Evolutionary conservation across 73 alveolate species (phyloP).

Genomic region (Paramecium caudatum): DNA sequence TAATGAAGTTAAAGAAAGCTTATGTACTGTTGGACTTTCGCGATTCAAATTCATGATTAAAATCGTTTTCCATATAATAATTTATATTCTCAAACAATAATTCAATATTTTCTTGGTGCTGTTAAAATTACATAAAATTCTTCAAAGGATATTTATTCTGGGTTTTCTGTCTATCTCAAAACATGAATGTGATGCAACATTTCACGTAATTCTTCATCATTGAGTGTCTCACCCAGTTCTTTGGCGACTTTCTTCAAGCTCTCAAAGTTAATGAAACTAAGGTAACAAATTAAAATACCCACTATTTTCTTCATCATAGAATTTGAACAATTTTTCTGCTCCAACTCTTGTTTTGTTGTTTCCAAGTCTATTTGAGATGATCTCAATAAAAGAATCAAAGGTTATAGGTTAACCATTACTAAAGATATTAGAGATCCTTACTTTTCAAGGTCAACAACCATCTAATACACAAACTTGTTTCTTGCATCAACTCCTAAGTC

Average conservation of each 20-base stretch:
- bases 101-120: constrained; percentile 72
- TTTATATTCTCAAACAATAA: too few species aligned
- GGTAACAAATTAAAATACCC: constrained; percentile 57
- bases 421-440: neutral
- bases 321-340: constrained; percentile 78
- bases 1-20: constrained; percentile 57
- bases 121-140: constrained; percentile 61
- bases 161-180: constrained; percentile 54
- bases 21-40: neutral
- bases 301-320: constrained; percentile 67
- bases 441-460: constrained; percentile 79
- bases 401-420: constrained; percentile 80
- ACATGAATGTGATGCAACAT: constrained; percentile 65
- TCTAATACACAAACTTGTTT: constrained; percentile 79
- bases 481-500: constrained; percentile 86
- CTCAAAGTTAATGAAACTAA: constrained; percentile 49
- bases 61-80: too few species aligned
- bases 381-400: constrained; percentile 82
- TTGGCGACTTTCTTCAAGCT: constrained; percentile 63
- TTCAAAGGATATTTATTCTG: constrained; percentile 50
- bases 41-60: too few species aligned
- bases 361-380: constrained; percentile 80
- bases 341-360: constrained; percentile 84
- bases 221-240: constrained; percentile 65
- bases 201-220: constrained; percentile 65